phyloP scores from a whole-genome alignment of 495 filamentous ascomycete genomes.

The Hypoxylon lienhwacheense region DNA sequence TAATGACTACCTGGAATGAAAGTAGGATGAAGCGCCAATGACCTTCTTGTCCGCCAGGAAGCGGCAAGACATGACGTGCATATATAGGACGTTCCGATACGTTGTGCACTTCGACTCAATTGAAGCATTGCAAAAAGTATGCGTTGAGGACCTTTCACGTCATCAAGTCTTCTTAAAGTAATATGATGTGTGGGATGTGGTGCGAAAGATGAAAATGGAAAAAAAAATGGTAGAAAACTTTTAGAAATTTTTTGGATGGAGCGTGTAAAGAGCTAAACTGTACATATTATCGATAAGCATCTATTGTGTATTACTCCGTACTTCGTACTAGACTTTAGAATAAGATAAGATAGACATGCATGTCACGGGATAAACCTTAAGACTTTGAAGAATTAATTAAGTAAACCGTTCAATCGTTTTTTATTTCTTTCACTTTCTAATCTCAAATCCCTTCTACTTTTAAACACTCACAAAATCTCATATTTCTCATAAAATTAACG shows the following conservation, averaged over 20 bases:
- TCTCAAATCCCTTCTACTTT: no score
- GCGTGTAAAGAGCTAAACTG: not conserved
- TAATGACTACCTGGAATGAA: conserved; percentile 5
- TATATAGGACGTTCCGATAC: conserved; percentile 33
- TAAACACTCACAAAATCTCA: no score
- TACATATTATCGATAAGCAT: conserved; percentile 17
- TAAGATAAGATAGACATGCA: no score
- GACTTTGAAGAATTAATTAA: no score
- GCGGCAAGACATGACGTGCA: conserved; percentile 32
- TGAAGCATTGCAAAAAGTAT: conserved; percentile 39
- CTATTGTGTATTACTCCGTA: no score
- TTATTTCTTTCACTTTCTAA: no score
- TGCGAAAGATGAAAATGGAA: not conserved
- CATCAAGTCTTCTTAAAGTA: not conserved
- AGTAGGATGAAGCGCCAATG: conserved; percentile 15
- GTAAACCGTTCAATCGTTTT: no score
- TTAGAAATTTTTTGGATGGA: conserved; percentile 17
- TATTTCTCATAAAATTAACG: no score
- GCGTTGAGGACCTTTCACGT: conserved; percentile 4
- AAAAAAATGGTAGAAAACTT: not conserved
- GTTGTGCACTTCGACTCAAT: conserved; percentile 29
- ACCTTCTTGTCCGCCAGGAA: conserved; percentile 15
- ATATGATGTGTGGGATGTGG: not conserved
- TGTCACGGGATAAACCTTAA: no score
- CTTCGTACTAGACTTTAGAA: no score